Conservation (phyloP, 352 stramenopile species). For the Pythium aristosporum region DNA sequence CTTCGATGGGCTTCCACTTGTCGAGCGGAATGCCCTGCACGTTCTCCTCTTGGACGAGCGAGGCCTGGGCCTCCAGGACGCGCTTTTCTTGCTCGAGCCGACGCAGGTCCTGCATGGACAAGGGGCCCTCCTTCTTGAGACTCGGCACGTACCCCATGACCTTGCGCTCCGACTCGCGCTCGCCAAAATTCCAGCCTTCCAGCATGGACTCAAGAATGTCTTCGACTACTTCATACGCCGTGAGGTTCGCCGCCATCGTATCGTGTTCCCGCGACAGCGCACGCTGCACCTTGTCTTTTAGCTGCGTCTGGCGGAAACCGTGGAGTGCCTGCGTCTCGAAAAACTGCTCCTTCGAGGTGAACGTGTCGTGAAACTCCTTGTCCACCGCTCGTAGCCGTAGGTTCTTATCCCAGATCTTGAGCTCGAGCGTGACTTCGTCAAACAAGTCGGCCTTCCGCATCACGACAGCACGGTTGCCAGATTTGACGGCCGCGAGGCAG, state of each 20-base stretch:
- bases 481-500: constrained; percentile 65
- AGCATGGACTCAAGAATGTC: constrained; percentile 95
- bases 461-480: constrained; percentile 40
- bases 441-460: constrained; percentile 72
- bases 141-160: constrained; percentile 82
- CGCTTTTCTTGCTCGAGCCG: constrained; percentile 52
- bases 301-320: constrained; percentile 88
- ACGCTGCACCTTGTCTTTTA: constrained; percentile 66
- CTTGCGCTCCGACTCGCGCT: constrained; percentile 78
- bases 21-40: constrained; percentile 54
- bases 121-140: constrained; percentile 75
- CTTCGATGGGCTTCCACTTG: constrained; percentile 78
- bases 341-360: constrained; percentile 68
- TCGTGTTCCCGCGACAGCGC: constrained; percentile 89
- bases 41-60: constrained; percentile 36
- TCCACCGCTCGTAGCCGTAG: constrained; percentile 83
- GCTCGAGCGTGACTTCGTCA: constrained; percentile 64
- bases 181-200: constrained; percentile 96
- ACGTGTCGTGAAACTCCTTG: constrained; percentile 91
- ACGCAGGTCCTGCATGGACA: constrained; percentile 70
- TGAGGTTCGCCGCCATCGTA: constrained; percentile 79
- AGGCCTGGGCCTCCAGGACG: constrained; percentile 37
- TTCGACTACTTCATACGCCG: constrained; percentile 90
- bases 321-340: constrained; percentile 92
- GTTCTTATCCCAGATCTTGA: constrained; percentile 70